Evolutionary conservation across 768 basidiomycete species (phyloP).

Genomic region (Paxillus involutus): DNA sequence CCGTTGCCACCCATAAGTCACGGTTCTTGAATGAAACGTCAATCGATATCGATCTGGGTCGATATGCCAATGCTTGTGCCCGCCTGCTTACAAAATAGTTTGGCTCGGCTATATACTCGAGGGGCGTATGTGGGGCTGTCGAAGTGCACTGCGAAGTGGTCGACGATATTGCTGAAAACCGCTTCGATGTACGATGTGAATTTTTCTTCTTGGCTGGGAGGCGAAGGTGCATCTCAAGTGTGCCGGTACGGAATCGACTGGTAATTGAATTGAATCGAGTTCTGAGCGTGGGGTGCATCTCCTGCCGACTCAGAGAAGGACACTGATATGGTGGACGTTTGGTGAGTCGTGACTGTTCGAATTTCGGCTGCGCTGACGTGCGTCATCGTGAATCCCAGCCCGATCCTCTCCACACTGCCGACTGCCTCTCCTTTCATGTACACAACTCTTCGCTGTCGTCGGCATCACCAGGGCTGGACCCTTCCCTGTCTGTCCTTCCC

Average conservation of each 20-base stretch:
- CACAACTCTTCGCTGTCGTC: conserved; percentile 38
- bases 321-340: conserved; percentile 9
- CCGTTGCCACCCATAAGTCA: no score
- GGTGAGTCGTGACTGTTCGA: no score
- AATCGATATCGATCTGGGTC: no score
- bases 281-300: conserved; percentile 20
- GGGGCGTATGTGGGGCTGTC: conserved; percentile 36
- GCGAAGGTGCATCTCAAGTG: conserved; percentile 26
- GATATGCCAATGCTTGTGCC: no score
- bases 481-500: conserved; percentile 5
- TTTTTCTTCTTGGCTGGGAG: conserved; percentile 11
- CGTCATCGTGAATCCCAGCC: conserved; percentile 59
- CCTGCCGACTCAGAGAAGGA: conserved; percentile 29
- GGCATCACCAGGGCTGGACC: conserved; percentile 5
- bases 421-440: conserved; percentile 37
- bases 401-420: conserved; percentile 30
- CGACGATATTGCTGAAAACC: conserved; percentile 37
- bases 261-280: conserved; percentile 25
- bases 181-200: conserved; percentile 20
- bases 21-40: no score
- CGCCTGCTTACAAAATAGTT: no score
- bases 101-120: conserved; percentile 33
- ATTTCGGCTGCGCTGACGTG: conserved; percentile 44
- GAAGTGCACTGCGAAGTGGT: conserved; percentile 49
- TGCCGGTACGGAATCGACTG: conserved; percentile 26